phyloP scores from a whole-genome alignment of 306 rosid genomes.

The Vicia villosa region DNA sequence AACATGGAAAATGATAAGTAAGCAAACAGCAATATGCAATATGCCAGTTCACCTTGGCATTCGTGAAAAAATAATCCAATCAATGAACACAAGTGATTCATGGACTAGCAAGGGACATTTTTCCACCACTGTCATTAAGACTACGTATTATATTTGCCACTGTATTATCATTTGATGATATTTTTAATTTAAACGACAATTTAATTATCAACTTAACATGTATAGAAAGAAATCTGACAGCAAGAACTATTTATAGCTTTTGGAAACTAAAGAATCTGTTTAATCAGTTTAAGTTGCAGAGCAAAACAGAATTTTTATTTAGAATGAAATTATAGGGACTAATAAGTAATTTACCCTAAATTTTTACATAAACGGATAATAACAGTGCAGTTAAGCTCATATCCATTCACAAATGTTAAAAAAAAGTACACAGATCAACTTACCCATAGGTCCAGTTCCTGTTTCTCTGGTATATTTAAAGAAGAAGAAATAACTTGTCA shows the following conservation, averaged over 20 bases:
- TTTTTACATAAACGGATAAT: neutral
- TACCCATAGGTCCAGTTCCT: slow-evolving; percentile 91
- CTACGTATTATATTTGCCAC: neutral
- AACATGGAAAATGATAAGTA: too few species aligned
- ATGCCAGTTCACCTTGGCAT: neutral
- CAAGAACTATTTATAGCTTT: neutral
- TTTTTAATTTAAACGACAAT: neutral
- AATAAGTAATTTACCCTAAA: neutral
- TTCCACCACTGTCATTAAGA: slow-evolving; percentile 12
- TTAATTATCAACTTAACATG: slow-evolving; percentile 9
- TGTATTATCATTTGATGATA: too few species aligned
- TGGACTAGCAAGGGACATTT: neutral
- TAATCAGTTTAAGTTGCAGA: neutral
- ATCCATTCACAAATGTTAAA: slow-evolving; percentile 9
- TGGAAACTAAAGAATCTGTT: neutral
- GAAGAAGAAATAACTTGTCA: neutral
- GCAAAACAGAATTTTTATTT: slow-evolving; percentile 11
- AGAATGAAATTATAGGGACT: slow-evolving; percentile 4
- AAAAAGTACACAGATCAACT: slow-evolving; percentile 40
- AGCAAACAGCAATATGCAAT: neutral
- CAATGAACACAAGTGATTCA: neutral
- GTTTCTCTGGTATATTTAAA: slow-evolving; percentile 79
- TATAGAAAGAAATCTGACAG: neutral
- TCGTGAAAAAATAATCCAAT: neutral
- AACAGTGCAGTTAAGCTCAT: slow-evolving; percentile 5